Percentiles rank a stretch among this genome's conserved stretches.
Conservation (phyloP, 2,329 filamentous ascomycete species). For the Colletotrichum falcatum region DNA sequence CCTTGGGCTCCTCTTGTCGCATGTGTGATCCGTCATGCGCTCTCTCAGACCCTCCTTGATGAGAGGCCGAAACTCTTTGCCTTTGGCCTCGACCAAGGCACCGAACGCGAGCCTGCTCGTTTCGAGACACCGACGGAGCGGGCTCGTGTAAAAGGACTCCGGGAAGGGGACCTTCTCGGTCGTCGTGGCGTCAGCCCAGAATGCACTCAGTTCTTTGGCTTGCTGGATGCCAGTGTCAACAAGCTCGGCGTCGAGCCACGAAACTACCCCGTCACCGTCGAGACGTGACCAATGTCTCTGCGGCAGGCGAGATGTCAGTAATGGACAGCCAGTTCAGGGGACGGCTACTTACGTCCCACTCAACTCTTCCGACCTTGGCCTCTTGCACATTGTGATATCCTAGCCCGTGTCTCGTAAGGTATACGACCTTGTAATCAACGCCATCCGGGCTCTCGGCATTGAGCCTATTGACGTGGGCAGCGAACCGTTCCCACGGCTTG, state of each 20-base stretch:
- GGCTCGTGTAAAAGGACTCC: slow-evolving; percentile 66
- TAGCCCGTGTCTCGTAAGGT: slow-evolving; percentile 68
- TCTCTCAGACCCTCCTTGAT: slow-evolving; percentile 72
- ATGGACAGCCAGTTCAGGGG: not conserved
- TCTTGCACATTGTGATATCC: slow-evolving; percentile 64
- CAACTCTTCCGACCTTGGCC: slow-evolving; percentile 66
- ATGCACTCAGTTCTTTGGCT: slow-evolving; percentile 61
- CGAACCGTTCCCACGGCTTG: slow-evolving; percentile 66
- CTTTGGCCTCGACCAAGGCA: slow-evolving; percentile 53
- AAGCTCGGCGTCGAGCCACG: slow-evolving; percentile 61
- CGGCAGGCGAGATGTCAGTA: not conserved
- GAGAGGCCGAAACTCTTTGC: slow-evolving; percentile 59
- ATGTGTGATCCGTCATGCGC: slow-evolving; percentile 70
- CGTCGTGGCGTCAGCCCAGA: slow-evolving; percentile 61
- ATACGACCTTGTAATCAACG: slow-evolving; percentile 66
- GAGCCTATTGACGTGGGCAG: slow-evolving; percentile 58
- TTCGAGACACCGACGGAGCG: slow-evolving; percentile 68
- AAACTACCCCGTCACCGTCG: slow-evolving; percentile 52
- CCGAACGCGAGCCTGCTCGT: slow-evolving; percentile 66
- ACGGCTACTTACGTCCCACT: slow-evolving; percentile 61
- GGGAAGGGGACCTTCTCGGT: slow-evolving; percentile 64
- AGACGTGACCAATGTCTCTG: slow-evolving; percentile 54
- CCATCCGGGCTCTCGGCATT: slow-evolving; percentile 56
- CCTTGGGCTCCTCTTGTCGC: slow-evolving; percentile 65
- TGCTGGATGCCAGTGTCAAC: slow-evolving; percentile 65